Evolutionary conservation across 108 stramenopile species (phyloP).

Genomic region (Cyclotella kingstonii): DNA sequence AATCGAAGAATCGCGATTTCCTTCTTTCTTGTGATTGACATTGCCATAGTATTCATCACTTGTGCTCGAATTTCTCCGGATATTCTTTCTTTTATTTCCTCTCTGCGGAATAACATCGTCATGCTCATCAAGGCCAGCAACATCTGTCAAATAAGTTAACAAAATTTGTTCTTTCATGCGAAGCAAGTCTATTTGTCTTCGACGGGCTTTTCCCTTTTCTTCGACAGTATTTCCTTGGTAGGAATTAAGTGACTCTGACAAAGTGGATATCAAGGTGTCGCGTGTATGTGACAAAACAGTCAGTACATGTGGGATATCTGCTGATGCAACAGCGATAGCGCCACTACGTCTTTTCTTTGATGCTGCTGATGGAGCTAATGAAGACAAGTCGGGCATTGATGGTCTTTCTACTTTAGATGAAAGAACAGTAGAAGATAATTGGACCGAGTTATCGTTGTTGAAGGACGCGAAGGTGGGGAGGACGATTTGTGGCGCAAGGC

Average conservation of each 20-base stretch:
- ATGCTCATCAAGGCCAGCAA: constrained; percentile 29
- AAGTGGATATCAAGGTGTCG: constrained; percentile 15
- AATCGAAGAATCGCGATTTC: background rate
- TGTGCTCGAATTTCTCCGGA: background rate
- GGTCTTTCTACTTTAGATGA: constrained; percentile 7
- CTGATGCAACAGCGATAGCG: background rate
- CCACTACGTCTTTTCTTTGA: background rate
- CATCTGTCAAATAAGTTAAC: constrained; percentile 43
- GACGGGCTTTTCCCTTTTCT: constrained; percentile 6
- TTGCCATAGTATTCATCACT: constrained; percentile 33
- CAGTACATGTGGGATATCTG: constrained; percentile 60
- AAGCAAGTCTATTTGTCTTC: constrained; percentile 30
- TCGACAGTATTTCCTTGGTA: background rate
- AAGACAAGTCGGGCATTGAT: constrained; percentile 40
- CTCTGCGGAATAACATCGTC: constrained; percentile 24
- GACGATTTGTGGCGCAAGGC: constrained; percentile 50
- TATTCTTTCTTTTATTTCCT: constrained; percentile 12
- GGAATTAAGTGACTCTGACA: background rate
- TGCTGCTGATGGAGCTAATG: constrained; percentile 31
- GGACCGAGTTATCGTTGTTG: background rate
- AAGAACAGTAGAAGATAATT: constrained; percentile 8
- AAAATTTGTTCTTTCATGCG: constrained; percentile 65
- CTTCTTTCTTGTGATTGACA: background rate
- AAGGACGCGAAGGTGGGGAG: constrained; percentile 10
- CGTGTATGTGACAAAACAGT: constrained; percentile 47